Evolutionary conservation across 106 monocot genomes (phyloP), one percentile per base, ranked within the genome.

Genomic region (Acorus gramineus): DNA sequence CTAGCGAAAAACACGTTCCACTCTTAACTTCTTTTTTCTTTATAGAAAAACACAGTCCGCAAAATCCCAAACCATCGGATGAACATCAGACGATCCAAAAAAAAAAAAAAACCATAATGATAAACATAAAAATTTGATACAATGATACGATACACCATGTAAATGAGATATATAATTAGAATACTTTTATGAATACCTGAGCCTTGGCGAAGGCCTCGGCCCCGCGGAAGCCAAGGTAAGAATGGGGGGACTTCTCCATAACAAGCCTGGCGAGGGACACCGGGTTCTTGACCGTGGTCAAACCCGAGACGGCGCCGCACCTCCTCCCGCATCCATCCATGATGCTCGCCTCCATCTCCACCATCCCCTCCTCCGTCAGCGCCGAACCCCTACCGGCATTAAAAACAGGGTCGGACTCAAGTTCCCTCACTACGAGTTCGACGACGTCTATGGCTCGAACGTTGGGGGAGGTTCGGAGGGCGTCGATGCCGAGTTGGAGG

Each of bases 311-410:
- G 42, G 96, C 96, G 2, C 91, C 96, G 81, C 91, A 91, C 7
- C 85, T 73, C 10, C 96, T 74, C 0, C 76, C 81, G 0, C 53
- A 62, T 6, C 96, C 96, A 69, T 91, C 85, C 96, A 98, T 98
- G 65, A 91, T 91, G 71, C 96, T 98, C 7, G 96, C 91, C 78
- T 98, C 96, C 96, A 98, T 98, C 83, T 98, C 96, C 47, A 80
- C 96, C 61, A 85, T 88, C 7, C 96, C 96, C 4, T 54, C 57
- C 6, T 74, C 46, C 4, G 87, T 85, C 7, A 98, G 64, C 6
- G 91, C 91, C 1, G 96, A 98, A 5, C 96, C 96, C 0, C 87
- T 61, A 2, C 96, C 96, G 4, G 91, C 90, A 61, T 91, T 98
- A 79, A 98, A 98, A 28, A 88, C 12, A 9, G 96, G 91, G 52